Evolutionary conservation across 805 yeast genomes (phyloP).

Genomic region (Metschnikowia proteae): DNA sequence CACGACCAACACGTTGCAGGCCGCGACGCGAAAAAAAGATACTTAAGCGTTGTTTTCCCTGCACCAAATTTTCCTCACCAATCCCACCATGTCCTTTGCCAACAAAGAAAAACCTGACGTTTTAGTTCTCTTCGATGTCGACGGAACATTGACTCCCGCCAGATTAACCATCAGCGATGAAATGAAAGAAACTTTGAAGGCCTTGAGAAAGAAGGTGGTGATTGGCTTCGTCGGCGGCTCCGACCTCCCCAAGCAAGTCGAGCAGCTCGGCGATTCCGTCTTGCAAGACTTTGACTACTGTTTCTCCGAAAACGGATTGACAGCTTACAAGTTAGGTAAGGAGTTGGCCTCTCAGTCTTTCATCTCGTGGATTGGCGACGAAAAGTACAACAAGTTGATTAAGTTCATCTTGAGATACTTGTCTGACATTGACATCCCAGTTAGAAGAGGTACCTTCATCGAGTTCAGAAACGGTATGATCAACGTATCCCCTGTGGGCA

Average conservation of each 20-base stretch:
- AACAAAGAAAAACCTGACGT: slow-evolving; percentile 80
- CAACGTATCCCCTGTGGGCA: slow-evolving; percentile 96
- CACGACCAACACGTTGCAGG: slow-evolving; percentile 2
- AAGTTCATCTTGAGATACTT: slow-evolving; percentile 83
- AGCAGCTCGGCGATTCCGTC: slow-evolving; percentile 84
- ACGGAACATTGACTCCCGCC: slow-evolving; percentile 97
- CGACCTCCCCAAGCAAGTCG: slow-evolving; percentile 89
- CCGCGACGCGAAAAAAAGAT: slow-evolving; percentile 4
- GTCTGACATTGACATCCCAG: slow-evolving; percentile 82
- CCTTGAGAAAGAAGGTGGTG: slow-evolving; percentile 86
- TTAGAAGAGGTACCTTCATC: slow-evolving; percentile 97
- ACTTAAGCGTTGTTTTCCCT: not conserved
- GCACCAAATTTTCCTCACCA: not conserved
- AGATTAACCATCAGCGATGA: slow-evolving; percentile 76
- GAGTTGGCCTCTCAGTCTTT: slow-evolving; percentile 90
- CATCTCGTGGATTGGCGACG: slow-evolving; percentile 94
- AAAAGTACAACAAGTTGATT: slow-evolving; percentile 83
- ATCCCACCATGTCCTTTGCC: slow-evolving; percentile 52
- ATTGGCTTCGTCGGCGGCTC: slow-evolving; percentile 98
- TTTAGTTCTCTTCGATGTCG: slow-evolving; percentile 93
- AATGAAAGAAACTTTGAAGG: slow-evolving; percentile 64
- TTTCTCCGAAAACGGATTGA: slow-evolving; percentile 95
- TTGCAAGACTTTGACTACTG: slow-evolving; percentile 87
- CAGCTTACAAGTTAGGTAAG: slow-evolving; percentile 91
- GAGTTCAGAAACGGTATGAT: slow-evolving; percentile 99